Evolutionary conservation across 129 eudicot genomes (phyloP).

Genomic region (Flaveria brownii): DNA sequence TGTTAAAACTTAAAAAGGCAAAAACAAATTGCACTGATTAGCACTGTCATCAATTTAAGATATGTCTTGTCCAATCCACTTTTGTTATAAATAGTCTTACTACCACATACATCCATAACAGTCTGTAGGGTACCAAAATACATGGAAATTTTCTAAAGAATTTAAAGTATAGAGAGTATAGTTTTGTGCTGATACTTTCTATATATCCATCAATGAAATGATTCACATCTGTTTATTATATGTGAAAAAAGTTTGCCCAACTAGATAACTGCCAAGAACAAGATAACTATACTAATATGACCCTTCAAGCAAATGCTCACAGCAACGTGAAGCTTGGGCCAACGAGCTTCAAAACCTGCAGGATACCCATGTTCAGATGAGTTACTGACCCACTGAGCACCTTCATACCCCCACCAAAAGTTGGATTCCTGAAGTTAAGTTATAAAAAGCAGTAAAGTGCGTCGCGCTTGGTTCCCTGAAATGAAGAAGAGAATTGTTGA

Average conservation of each 20-base stretch:
- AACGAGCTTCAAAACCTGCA: background rate
- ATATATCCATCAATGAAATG: too few species aligned
- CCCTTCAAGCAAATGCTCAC: too few species aligned
- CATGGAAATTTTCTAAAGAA: too few species aligned
- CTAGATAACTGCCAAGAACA: background rate
- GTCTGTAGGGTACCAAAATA: too few species aligned
- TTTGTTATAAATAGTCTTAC: background rate
- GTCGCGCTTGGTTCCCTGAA: background rate
- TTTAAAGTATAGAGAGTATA: too few species aligned
- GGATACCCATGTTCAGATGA: background rate
- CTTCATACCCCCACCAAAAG: background rate
- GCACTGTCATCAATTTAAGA: background rate
- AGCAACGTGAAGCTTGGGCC: background rate
- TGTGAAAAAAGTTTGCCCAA: too few species aligned
- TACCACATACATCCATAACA: slow-evolving; percentile 6
- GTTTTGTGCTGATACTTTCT: too few species aligned
- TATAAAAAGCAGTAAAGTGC: background rate
- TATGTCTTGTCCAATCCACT: background rate
- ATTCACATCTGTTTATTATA: too few species aligned
- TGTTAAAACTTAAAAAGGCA: background rate
- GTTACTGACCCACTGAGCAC: background rate
- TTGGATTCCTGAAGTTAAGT: background rate
- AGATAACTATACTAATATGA: too few species aligned
- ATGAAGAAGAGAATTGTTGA: background rate
- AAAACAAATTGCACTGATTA: background rate